These are phyloP conservation scores for Lodderomyces elongisporus DNA, from an alignment of 1,139 yeast genomes.

Conservation along the genomic window DNA sequence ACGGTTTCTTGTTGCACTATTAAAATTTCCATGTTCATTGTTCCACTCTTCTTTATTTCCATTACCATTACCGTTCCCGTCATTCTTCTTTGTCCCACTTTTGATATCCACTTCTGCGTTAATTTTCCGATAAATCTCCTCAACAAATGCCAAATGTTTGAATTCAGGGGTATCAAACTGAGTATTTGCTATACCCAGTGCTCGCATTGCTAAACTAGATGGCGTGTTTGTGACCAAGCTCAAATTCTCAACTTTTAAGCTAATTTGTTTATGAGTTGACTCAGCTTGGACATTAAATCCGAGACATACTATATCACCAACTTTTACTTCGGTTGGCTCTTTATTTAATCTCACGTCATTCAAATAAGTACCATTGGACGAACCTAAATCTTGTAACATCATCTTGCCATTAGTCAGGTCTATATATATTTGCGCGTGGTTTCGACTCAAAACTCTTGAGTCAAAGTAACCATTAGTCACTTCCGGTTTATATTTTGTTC, in stretches of 20 bases:
- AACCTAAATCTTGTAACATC: constrained; percentile 78
- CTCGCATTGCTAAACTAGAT: constrained; percentile 2
- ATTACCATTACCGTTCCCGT: background rate
- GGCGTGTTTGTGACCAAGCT: constrained; percentile 46
- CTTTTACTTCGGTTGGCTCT: constrained; percentile 59
- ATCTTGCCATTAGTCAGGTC: constrained; percentile 64
- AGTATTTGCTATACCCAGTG: constrained; percentile 1
- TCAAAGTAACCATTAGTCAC: constrained; percentile 90
- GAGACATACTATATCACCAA: constrained; percentile 77
- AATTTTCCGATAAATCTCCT: constrained; percentile 25
- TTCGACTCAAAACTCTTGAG: constrained; percentile 85
- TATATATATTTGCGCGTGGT: constrained; percentile 87
- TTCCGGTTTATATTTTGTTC: constrained; percentile 67
- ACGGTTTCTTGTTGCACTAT: constrained; percentile 14
- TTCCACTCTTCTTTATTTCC: background rate
- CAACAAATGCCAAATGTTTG: constrained; percentile 42
- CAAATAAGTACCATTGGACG: constrained; percentile 92
- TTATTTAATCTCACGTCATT: constrained; percentile 67
- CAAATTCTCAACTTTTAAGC: constrained; percentile 72
- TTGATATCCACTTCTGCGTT: constrained; percentile 5
- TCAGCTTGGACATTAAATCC: constrained; percentile 91
- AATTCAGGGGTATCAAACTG: constrained; percentile 25
- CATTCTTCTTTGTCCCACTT: background rate
- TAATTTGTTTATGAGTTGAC: constrained; percentile 77
- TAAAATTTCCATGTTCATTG: background rate